Base-by-base conservation (phyloP, 2,329 filamentous ascomycete genomes). In the Fusarium torulosum region DNA sequence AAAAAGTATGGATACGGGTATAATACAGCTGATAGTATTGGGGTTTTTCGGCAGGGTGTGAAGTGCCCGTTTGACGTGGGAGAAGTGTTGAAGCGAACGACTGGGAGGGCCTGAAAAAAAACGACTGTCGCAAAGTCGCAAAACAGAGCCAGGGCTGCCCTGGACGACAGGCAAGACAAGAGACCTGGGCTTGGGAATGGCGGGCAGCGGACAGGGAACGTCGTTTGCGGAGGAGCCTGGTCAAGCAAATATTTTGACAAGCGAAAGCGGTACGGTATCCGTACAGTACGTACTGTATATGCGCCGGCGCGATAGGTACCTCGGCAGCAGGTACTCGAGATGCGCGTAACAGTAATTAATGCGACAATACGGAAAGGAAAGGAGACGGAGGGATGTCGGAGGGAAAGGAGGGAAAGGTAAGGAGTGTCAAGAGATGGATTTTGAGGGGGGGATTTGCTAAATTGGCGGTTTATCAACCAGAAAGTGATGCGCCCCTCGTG, bases 381-480 rank as follows among this genome's bases (percentile, higher is more conserved):
- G 49, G 54, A 52, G 49, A 46, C 33, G 29, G 31, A 58, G 41
- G 40, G 25, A 53, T 58, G 38, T 27, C 17, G 19, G 40, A 59
- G 54, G 49, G 37, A 55, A 59, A 63, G 63, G 41, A 62, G 50
- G 21, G 43, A 62, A 64, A 31, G 42, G 49, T 55, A 59, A 42
- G 47, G 64, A 63, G 53, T 54, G 46, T 49, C 41, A 47, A 44
- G 43, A 57, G 44, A 58, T 51, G 38, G 35, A 47, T 47, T 47
- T 31, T 44, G 50, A 54, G 53, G 59, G 59, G 64, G 64, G 67
- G 53, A 67, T 67, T 67, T 67, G 64, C 53, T 61, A 46, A 60
- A 67, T 60, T 64, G 59, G 53, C 49, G 42, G 59, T 54, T 46
- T 67, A 59, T 53, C 40, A 53, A 53, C 51, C 43, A 42, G 53